Percentiles rank a stretch among this genome's conserved stretches.
Evolutionary conservation across 2,329 filamentous ascomycete species (phyloP).

Genomic region (Neospermospora avenae): DNA sequence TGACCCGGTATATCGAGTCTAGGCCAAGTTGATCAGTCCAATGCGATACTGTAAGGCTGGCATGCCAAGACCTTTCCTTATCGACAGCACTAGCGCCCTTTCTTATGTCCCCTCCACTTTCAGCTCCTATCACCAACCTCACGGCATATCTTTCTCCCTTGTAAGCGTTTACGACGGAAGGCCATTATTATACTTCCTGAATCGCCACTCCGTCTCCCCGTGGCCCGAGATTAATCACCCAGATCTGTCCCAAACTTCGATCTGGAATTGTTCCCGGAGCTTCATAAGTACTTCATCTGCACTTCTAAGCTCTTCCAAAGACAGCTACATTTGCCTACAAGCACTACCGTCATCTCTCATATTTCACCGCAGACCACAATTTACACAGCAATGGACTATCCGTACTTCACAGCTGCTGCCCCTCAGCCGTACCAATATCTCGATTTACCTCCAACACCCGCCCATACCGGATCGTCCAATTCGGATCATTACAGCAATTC

Average conservation of each 20-base stretch:
- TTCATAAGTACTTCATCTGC: conserved; percentile 12
- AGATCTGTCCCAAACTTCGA: background rate
- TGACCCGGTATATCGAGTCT: background rate
- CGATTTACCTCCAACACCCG: conserved; percentile 40
- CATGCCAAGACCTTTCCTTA: conserved; percentile 7
- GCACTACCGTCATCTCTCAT: conserved; percentile 9
- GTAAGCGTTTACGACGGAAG: no score
- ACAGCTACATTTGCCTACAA: conserved; percentile 8
- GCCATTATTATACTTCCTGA: no score
- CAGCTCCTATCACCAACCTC: no score
- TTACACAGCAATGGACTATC: conserved; percentile 50
- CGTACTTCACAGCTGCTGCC: conserved; percentile 44
- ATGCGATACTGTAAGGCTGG: no score
- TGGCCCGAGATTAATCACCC: background rate
- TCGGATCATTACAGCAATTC: conserved; percentile 46
- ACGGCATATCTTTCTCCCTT: no score
- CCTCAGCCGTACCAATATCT: conserved; percentile 47
- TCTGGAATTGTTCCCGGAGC: background rate
- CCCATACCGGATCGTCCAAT: conserved; percentile 38
- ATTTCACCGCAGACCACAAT: background rate
- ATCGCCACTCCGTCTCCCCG: conserved; percentile 6
- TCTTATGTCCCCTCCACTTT: no score
- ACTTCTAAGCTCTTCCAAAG: conserved; percentile 3
- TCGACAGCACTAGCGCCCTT: conserved; percentile 18
- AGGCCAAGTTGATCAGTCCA: no score